Conservation (phyloP, 176 grass and related monocot genomes). For the Alopecurus myosuroides region DNA sequence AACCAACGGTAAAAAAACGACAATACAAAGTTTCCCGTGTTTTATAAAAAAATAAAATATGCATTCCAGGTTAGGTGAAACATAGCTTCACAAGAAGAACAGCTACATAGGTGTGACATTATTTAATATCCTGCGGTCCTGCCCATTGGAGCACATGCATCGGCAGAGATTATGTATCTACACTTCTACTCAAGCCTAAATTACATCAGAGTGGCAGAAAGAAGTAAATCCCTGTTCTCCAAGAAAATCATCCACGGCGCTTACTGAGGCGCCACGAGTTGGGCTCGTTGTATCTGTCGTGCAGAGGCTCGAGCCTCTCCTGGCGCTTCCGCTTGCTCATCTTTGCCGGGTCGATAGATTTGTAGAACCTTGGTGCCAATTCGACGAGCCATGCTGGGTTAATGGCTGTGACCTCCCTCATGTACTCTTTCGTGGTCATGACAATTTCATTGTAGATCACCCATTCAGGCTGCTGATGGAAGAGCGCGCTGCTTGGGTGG, state of each 20-base stretch:
- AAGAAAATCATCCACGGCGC: slow-evolving; percentile 37
- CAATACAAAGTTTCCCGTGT: not conserved
- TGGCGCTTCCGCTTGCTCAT: slow-evolving; percentile 65
- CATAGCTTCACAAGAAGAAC: not conserved
- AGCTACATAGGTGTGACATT: not conserved
- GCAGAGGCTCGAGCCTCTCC: slow-evolving; percentile 62
- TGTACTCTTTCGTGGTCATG: slow-evolving; percentile 56
- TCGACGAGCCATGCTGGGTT: slow-evolving; percentile 29
- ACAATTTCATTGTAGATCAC: slow-evolving; percentile 64
- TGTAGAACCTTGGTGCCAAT: slow-evolving; percentile 62
- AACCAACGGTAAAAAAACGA: no score
- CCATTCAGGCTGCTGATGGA: slow-evolving; percentile 63
- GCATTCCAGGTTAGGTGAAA: not conserved
- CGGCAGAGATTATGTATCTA: not conserved
- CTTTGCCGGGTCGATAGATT: slow-evolving; percentile 27
- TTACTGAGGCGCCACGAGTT: slow-evolving; percentile 62
- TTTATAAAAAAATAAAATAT: not conserved
- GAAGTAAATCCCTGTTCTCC: not conserved
- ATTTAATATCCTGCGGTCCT: not conserved
- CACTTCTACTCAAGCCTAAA: not conserved
- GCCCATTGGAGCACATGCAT: not conserved
- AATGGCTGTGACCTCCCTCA: slow-evolving; percentile 36
- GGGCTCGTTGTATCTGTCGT: slow-evolving; percentile 45
- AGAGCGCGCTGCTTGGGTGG: slow-evolving; percentile 59
- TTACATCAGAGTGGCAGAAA: not conserved